Conservation (phyloP, 495 filamentous ascomycete species). For the Xylaria flabelliformis region DNA sequence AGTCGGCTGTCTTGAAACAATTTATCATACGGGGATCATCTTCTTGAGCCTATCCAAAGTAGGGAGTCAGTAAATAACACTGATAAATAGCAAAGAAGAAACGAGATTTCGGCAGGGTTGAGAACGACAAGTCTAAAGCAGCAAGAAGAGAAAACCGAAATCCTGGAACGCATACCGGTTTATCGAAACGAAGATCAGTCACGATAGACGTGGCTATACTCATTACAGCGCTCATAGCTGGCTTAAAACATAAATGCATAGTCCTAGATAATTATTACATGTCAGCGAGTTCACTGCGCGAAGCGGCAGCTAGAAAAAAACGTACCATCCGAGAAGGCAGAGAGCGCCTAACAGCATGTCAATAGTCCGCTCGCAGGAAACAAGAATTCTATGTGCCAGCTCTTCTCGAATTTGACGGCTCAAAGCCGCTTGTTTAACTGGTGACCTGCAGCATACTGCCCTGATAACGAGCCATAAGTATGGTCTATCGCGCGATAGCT, state of each 20-base stretch:
- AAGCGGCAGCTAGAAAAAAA: neutral
- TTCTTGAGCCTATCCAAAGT: slow-evolving; percentile 32
- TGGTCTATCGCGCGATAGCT: slow-evolving; percentile 43
- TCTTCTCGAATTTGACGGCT: slow-evolving; percentile 47
- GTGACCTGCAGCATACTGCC: slow-evolving; percentile 45
- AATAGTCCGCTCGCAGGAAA: slow-evolving; percentile 50
- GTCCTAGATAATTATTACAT: slow-evolving; percentile 28
- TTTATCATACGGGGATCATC: slow-evolving; percentile 29
- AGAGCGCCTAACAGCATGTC: slow-evolving; percentile 60
- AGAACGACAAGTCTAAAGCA: neutral
- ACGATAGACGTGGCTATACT: slow-evolving; percentile 60
- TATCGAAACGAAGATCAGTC: slow-evolving; percentile 63
- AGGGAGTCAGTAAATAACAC: neutral
- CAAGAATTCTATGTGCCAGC: slow-evolving; percentile 51
- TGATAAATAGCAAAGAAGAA: neutral
- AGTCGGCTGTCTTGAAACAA: slow-evolving; percentile 36
- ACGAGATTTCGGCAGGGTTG: neutral
- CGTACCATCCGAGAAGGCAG: slow-evolving; percentile 52
- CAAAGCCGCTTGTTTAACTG: slow-evolving; percentile 43
- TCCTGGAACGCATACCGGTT: slow-evolving; percentile 30
- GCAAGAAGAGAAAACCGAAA: neutral
- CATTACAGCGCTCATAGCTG: slow-evolving; percentile 49
- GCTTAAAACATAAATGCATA: slow-evolving; percentile 42
- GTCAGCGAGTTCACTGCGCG: neutral
- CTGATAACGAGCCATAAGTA: slow-evolving; percentile 59